These are phyloP conservation scores for Phialocephala sp. DNA, from an alignment of 2,329 filamentous ascomycete genomes.

Conservation along the genomic window DNA sequence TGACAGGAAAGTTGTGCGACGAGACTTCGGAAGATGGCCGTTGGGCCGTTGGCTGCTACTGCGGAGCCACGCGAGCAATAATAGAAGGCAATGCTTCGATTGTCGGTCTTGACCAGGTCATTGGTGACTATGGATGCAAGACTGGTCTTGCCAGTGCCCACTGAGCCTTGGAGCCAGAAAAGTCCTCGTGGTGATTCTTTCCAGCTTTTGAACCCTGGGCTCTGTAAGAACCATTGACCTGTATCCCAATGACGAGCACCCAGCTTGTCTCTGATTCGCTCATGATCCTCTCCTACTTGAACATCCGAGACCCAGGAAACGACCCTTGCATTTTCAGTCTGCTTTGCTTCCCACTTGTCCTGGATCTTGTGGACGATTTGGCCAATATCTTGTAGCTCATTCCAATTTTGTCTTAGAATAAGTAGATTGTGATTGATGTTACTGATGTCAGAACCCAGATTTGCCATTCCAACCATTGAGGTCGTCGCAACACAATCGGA, in stretches of 20 bases:
- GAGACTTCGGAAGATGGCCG: neutral
- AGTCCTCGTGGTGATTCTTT: neutral
- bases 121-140: conserved; percentile 20
- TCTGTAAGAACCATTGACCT: neutral
- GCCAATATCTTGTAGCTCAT: neutral
- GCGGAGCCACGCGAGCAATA: conserved; percentile 8
- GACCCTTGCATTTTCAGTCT: neutral
- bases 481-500: neutral
- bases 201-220: neutral
- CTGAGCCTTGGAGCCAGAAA: conserved; percentile 18
- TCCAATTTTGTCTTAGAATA: neutral
- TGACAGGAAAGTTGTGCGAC: neutral
- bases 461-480: neutral
- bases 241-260: neutral
- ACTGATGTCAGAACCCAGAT: neutral
- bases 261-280: neutral
- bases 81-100: conserved; percentile 11
- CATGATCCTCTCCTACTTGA: neutral
- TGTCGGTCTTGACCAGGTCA: conserved; percentile 12
- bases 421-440: neutral
- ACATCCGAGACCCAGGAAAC: neutral
- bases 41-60: neutral
- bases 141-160: conserved; percentile 19
- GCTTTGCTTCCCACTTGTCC: neutral
- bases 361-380: neutral